Evolutionary conservation across 768 basidiomycete genomes (phyloP).

Genomic region (Xerocomellus amylosporus): DNA sequence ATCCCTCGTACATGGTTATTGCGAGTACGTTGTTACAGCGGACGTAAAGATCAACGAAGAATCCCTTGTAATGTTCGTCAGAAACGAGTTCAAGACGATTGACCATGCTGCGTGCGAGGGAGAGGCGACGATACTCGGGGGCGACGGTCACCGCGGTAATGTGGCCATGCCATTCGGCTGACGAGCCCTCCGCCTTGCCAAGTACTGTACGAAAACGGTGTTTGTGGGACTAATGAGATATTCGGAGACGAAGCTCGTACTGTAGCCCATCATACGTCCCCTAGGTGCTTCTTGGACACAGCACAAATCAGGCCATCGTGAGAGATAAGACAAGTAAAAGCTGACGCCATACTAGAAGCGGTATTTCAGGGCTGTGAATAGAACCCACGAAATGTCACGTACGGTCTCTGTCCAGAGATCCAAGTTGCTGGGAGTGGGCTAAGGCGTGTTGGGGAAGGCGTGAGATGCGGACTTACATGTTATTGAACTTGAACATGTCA

Average conservation of each 20-base stretch:
- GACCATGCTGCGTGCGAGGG: slow-evolving; percentile 87
- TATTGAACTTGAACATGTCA: slow-evolving; percentile 92
- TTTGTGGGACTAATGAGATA: slow-evolving; percentile 7
- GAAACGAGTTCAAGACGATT: slow-evolving; percentile 80
- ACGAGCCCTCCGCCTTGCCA: slow-evolving; percentile 85
- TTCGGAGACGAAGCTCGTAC: slow-evolving; percentile 44
- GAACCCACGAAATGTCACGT: slow-evolving; percentile 25
- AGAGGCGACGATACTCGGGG: slow-evolving; percentile 86
- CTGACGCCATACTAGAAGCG: slow-evolving; percentile 70
- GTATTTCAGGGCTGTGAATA: neutral
- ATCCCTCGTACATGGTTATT: slow-evolving; percentile 85
- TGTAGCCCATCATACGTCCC: slow-evolving; percentile 90
- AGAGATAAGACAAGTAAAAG: slow-evolving; percentile 87
- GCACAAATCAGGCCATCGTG: slow-evolving; percentile 91
- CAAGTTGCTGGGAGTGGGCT: slow-evolving; percentile 60
- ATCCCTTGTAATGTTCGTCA: slow-evolving; percentile 74
- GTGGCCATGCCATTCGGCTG: slow-evolving; percentile 86
- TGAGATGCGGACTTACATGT: slow-evolving; percentile 53
- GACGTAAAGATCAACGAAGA: slow-evolving; percentile 96
- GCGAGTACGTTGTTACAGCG: slow-evolving; percentile 83
- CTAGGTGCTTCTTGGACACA: slow-evolving; percentile 77
- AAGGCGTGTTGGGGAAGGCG: neutral
- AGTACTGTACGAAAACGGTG: slow-evolving; percentile 55
- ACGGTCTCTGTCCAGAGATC: slow-evolving; percentile 99
- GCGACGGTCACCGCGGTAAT: slow-evolving; percentile 94